Evolutionary conservation across 2,329 filamentous ascomycete genomes (phyloP), one percentile per base, ranked within the genome.

Genomic region (Aspergillus viridinutans): DNA sequence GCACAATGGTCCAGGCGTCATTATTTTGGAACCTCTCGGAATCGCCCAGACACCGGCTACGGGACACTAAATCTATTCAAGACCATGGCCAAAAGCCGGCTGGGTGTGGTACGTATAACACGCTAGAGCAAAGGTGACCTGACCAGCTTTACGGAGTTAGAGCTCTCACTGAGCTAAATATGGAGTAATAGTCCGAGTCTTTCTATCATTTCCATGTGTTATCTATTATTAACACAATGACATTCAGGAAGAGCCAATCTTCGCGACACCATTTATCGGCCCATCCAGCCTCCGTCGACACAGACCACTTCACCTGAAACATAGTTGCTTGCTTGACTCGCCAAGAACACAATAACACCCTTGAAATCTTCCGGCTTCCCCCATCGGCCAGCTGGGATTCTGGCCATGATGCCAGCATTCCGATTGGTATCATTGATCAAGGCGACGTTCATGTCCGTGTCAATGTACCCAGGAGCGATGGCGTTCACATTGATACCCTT

Each of bases 251-350:
- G 20, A 26, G 43, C 10, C 9, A 26, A 26, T 47, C 10, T 6
- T 14, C 5, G 43, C 43, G 23, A 14, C 12, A 25, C 21, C 42
- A 12, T 38, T 63, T 79, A 95, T 79, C 90, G 81, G 1, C 90
- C 91, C 91, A 96, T 95, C 91, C 90, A 96, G 10, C 92, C 92
- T 7, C 92, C 92, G 74, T 96, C 92, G 49, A 96, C 90, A 26
- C 89, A 87, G 64, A 96, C 70, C 4, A 91, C 80, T 74, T 96
- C 90, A 0, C 92, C 92, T 63, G 83, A 90, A 40, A 96, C 87
- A 76, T 96, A 96, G 9, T 79, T 84, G 70, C 89, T 90, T n/a
- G 87, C 89, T 69, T 78, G 81, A 67, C 89, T 88, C 1, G 90
- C 90, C 61, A 96, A 76, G 67, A 85, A 96, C 28, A 96, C 87